Evolutionary conservation across 306 rosid genomes (phyloP).

Genomic region (Fragaria nilgerrensis): DNA sequence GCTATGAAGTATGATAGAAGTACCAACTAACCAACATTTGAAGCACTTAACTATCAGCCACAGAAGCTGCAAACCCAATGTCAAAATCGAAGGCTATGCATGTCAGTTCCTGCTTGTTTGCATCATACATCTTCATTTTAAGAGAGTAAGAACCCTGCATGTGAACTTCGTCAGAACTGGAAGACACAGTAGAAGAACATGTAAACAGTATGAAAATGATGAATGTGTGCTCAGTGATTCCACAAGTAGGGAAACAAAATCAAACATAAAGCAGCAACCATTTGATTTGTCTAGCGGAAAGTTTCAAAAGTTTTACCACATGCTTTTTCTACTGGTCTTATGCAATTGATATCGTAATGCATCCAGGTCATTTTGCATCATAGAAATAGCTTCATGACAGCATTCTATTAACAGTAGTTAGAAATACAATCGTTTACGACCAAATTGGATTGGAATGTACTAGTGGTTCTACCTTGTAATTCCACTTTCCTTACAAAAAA

Average conservation of each 20-base stretch:
- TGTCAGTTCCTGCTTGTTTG: slow-evolving; percentile 48
- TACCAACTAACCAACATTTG: slow-evolving; percentile 9
- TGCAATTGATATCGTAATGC: neutral
- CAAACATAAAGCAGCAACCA: neutral
- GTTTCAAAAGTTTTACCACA: no score
- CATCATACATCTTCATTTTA: slow-evolving; percentile 67
- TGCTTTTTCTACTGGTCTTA: neutral
- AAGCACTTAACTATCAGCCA: slow-evolving; percentile 58
- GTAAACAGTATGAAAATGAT: neutral
- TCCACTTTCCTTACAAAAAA: no score
- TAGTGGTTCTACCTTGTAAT: no score
- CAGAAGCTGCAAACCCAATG: slow-evolving; percentile 60
- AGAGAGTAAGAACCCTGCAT: slow-evolving; percentile 74
- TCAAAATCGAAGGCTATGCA: slow-evolving; percentile 66
- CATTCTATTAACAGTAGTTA: neutral
- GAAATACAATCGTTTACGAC: neutral
- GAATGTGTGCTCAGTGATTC: neutral
- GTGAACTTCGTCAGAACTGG: slow-evolving; percentile 25
- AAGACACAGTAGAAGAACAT: neutral
- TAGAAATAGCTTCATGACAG: neutral
- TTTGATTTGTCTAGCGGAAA: neutral
- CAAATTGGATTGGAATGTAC: no score
- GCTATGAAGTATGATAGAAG: slow-evolving; percentile 12
- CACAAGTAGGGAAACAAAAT: neutral
- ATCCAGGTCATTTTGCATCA: neutral